Base-by-base conservation (phyloP, 164 flowering plant genomes). In the Vitis amurensis region DNA sequence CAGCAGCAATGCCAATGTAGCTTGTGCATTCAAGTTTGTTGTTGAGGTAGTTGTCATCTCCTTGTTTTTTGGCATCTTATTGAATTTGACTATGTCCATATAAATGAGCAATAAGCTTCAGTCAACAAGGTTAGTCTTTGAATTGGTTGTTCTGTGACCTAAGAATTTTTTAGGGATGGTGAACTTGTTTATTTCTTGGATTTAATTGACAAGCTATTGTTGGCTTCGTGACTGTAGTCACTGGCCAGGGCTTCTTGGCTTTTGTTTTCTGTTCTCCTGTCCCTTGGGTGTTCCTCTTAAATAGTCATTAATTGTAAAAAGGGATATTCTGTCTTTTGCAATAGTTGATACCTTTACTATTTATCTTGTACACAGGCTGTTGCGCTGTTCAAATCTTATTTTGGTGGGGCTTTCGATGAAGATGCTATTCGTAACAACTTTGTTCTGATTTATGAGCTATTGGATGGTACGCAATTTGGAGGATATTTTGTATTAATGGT, bases 1-100 rank as follows among this genome's bases (percentile, higher is more conserved):
- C 72, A 96, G 97, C 90, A 96, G 94, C 87, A 96, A 96, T 77
- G 97, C 99, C 37, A 95, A 95, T 85, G 99, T 90, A 29, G 97
- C 98, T 63, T 93, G 97, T 78, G 99, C 97, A 55, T 91, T 95
- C 87, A 95, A 95, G 86, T 95, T 95, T 74, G 96, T 95, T 63
- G 98, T 91, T 63, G 98, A 95, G 99, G 99, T 93, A 88, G n/a
- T 49, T 11, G 37, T n/a, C 55, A 59, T 51, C 64, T 56, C 56
- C 59, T 53, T 63, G 56, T 31, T 30, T 4, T 27, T 57, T 58
- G 0, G 44, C 44, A 5, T 48, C 30, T 19, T 15, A 53, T 37
- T 15, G 16, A 47, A 51, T 52, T 51, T 53, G n/a, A 4, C 3
- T 27, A 9, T 50, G 55, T 47, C 31, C 19, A 65, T 57, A 19